Evolutionary conservation across 768 basidiomycete genomes (phyloP).

Genomic region (Calvatia gigantea): DNA sequence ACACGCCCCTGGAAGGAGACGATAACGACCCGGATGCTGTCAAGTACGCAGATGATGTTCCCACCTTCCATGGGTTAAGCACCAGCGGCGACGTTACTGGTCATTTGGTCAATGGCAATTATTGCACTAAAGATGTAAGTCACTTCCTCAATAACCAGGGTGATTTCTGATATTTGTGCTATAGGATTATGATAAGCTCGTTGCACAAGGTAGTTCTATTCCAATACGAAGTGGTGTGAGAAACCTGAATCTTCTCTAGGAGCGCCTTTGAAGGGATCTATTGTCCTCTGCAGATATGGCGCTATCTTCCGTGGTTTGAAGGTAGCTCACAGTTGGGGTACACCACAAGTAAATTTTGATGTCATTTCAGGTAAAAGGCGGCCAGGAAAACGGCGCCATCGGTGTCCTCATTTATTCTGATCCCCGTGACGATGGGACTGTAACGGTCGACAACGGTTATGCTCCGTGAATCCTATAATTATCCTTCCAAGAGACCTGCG

Average conservation of each 20-base stretch:
- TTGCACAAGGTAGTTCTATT: constrained; percentile 24
- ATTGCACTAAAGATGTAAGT: constrained; percentile 61
- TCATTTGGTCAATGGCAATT: constrained; percentile 72
- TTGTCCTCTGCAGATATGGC: constrained; percentile 77
- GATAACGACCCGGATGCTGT: constrained; percentile 71
- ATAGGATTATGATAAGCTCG: constrained; percentile 50
- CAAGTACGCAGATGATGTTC: constrained; percentile 61
- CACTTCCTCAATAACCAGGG: background rate
- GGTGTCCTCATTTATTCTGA: constrained; percentile 82
- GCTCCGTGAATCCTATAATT: constrained; percentile 25
- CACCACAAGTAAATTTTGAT: constrained; percentile 2
- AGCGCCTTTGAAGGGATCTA: constrained; percentile 66
- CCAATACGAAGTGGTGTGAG: background rate
- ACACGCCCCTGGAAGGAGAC: constrained; percentile 40
- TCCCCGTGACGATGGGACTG: constrained; percentile 76
- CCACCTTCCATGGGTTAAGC: constrained; percentile 84
- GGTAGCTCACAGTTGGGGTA: constrained; percentile 28
- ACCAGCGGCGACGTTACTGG: constrained; percentile 72
- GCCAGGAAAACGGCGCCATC: constrained; percentile 74
- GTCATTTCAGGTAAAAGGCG: constrained; percentile 60
- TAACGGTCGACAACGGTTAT: constrained; percentile 74
- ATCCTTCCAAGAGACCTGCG: background rate
- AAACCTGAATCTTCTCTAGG: constrained; percentile 32
- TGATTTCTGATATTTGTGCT: background rate
- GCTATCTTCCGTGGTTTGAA: constrained; percentile 81